Percentiles rank a stretch among this genome's conserved stretches.
Conservation (phyloP, 2,329 filamentous ascomycete species). For the Achaetomium macrosporum region DNA sequence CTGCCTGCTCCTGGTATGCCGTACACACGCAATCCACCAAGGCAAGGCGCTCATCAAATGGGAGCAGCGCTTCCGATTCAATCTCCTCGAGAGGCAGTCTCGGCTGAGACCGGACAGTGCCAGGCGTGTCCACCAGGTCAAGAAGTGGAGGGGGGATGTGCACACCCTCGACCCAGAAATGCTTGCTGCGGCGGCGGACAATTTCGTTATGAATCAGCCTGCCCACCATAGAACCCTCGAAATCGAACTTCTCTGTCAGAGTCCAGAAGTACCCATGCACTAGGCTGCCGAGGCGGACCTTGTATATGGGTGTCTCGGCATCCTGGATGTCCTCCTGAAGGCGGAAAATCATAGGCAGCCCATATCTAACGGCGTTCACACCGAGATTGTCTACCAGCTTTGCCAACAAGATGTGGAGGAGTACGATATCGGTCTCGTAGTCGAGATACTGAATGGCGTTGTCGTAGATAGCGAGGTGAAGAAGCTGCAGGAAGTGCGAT, state of each 20-base stretch:
- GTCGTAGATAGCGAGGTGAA: slow-evolving; percentile 88
- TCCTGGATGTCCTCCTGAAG: slow-evolving; percentile 78
- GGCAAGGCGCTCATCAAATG: slow-evolving; percentile 67
- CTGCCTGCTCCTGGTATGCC: slow-evolving; percentile 58
- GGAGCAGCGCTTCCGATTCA: slow-evolving; percentile 59
- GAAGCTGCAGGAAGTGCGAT: slow-evolving; percentile 70
- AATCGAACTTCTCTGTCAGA: slow-evolving; percentile 69
- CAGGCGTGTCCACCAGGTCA: slow-evolving; percentile 53
- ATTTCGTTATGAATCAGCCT: slow-evolving; percentile 71
- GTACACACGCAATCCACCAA: slow-evolving; percentile 70
- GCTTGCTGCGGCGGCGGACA: slow-evolving; percentile 62
- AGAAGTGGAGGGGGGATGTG: slow-evolving; percentile 62
- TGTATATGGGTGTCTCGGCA: slow-evolving; percentile 59
- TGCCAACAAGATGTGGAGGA: slow-evolving; percentile 70
- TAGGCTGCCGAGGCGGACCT: slow-evolving; percentile 74
- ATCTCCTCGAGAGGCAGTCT: slow-evolving; percentile 48
- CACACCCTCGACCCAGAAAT: slow-evolving; percentile 74
- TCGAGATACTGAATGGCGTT: slow-evolving; percentile 69
- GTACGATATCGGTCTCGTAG: slow-evolving; percentile 66
- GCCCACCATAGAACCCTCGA: slow-evolving; percentile 64
- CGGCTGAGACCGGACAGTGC: slow-evolving; percentile 38
- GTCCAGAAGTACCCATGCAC: slow-evolving; percentile 88
- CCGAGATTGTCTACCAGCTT: slow-evolving; percentile 72
- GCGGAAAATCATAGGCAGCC: slow-evolving; percentile 81
- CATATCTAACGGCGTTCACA: slow-evolving; percentile 72